A percentile compares a stretch with the other conserved stretches of the same genome.
Conservation (phyloP, 176 grass and related monocot species). For the Dactylis glomerata region DNA sequence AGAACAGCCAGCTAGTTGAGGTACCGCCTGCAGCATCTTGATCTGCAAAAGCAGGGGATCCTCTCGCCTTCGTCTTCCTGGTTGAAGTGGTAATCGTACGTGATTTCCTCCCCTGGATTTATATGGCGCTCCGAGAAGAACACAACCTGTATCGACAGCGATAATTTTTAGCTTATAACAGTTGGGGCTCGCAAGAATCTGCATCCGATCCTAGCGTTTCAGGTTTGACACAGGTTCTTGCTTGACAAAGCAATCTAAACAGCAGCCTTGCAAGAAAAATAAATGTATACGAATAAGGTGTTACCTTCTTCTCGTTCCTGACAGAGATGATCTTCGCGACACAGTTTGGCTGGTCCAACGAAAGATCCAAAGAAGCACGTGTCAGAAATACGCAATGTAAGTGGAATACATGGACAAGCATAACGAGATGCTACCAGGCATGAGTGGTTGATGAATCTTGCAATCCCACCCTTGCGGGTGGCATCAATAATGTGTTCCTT, state of each 20-base stretch:
- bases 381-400: conserved; percentile 22
- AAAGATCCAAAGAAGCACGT: conserved; percentile 6
- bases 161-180: not conserved
- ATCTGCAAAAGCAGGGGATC: conserved; percentile 88
- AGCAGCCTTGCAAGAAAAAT: not conserved
- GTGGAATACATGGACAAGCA: not conserved
- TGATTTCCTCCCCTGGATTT: conserved; percentile 91
- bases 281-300: not conserved
- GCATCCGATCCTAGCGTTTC: not conserved
- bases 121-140: conserved; percentile 92
- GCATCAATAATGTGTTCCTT: conserved; percentile 94
- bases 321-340: conserved; percentile 87
- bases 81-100: conserved; percentile 97
- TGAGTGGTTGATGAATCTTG: conserved; percentile 95
- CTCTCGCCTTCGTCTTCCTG: conserved; percentile 85
- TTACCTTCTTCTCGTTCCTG: conserved; percentile 84
- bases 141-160: conserved; percentile 43
- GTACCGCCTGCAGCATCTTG: conserved; percentile 72
- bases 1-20: conserved; percentile 49
- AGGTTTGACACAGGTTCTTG: not conserved
- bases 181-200: not conserved
- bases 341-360: conserved; percentile 76
- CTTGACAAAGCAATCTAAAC: not conserved
- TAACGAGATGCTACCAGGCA: conserved; percentile 52
- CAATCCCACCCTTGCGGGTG: conserved; percentile 87